Conservation (phyloP, 1,139 yeast species). For the Protomyces lactucae-debilis region DNA sequence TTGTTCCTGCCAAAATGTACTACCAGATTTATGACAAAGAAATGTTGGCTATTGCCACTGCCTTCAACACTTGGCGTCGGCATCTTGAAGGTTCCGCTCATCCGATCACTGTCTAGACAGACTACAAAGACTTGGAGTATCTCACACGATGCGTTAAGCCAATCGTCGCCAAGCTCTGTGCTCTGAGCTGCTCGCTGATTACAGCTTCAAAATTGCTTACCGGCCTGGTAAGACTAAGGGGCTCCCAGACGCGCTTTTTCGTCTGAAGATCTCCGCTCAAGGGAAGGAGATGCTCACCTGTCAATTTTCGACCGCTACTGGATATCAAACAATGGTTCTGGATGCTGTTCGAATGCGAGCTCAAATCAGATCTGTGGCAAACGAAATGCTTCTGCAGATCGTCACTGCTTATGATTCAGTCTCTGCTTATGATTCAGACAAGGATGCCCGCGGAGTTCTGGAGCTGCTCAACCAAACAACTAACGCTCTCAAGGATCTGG, state of each 20-base stretch:
- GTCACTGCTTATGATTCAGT: too few relatives aligned
- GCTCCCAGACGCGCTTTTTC: neutral
- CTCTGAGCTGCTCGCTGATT: neutral
- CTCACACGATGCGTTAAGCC: neutral
- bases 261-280: neutral
- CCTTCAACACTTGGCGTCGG: neutral
- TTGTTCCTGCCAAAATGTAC: slow-evolving; percentile 8
- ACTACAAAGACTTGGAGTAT: neutral
- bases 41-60: neutral
- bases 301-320: too few relatives aligned
- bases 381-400: too few relatives aligned
- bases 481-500: too few relatives aligned
- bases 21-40: neutral
- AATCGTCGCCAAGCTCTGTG: slow-evolving; percentile 10
- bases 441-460: too few relatives aligned
- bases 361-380: too few relatives aligned
- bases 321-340: too few relatives aligned
- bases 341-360: too few relatives aligned
- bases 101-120: neutral
- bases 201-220: neutral
- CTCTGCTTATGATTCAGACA: too few relatives aligned
- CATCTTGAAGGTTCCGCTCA: neutral
- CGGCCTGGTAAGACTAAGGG: neutral
- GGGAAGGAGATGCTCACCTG: too few relatives aligned
- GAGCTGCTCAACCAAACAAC: too few relatives aligned